phyloP scores from a whole-genome alignment of 2,329 filamentous ascomycete species.

The Ceratocystis ficicola region DNA sequence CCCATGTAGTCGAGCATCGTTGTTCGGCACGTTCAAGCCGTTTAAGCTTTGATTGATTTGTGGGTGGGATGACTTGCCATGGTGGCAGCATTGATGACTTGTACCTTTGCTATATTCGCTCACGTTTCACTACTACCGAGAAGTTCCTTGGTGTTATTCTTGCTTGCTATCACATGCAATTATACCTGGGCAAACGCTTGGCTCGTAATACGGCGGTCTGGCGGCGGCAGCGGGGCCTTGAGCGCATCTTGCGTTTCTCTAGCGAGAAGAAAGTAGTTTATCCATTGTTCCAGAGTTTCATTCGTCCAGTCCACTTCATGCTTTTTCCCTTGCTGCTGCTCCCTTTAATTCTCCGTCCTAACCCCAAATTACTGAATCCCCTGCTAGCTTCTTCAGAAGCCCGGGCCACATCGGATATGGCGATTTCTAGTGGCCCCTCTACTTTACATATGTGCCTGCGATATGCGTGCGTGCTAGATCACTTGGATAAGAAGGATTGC shows the following conservation, averaged over 20 bases:
- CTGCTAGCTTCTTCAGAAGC: not conserved
- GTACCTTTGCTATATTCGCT: no score
- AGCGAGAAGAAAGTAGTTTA: not conserved
- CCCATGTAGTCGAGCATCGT: no score
- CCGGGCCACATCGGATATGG: slow-evolving; percentile 2
- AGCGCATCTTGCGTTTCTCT: not conserved
- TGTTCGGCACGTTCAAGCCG: no score
- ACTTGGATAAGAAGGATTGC: not conserved
- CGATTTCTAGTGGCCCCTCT: not conserved
- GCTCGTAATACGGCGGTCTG: not conserved
- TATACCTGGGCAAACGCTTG: not conserved
- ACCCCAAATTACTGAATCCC: not conserved
- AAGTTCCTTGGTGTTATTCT: no score
- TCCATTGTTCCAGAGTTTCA: not conserved
- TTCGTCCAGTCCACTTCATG: not conserved
- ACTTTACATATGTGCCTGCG: not conserved
- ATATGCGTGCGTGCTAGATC: not conserved
- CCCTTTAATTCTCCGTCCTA: not conserved
- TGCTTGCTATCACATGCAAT: no score
- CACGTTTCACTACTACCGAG: no score
- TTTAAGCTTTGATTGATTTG: no score
- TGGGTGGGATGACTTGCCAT: no score
- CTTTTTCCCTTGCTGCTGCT: not conserved
- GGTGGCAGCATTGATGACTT: no score
- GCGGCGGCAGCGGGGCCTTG: not conserved